A percentile compares a stretch with the other conserved stretches of the same genome.
Evolutionary conservation across 345 rosid genomes (phyloP).

Genomic region (Eucalyptus victrix): DNA sequence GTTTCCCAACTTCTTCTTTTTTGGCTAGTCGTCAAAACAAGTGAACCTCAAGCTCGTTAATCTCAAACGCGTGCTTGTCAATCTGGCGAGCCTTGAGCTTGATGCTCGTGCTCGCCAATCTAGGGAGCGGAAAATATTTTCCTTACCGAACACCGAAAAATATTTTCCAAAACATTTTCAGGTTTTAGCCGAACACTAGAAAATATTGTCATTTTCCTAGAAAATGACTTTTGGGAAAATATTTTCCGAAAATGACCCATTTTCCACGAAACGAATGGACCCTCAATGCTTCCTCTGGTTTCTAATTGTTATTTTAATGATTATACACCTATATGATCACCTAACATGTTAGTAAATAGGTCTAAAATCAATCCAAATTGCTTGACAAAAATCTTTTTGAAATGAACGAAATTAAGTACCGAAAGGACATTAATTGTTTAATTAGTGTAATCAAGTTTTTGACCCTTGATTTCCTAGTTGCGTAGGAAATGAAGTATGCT

Average conservation of each 20-base stretch:
- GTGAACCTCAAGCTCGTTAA: fast-evolving
- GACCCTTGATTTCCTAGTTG: fast-evolving
- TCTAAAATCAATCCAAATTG: too few relatives aligned
- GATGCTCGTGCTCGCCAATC: fast-evolving
- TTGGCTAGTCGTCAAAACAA: fast-evolving
- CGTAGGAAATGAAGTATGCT: too few relatives aligned
- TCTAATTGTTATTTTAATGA: too few relatives aligned
- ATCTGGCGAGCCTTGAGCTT: fast-evolving
- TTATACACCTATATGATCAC: fast-evolving
- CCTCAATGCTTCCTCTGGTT: fast-evolving
- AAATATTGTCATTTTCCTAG: too few relatives aligned
- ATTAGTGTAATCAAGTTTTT: too few relatives aligned
- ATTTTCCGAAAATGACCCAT: fast-evolving
- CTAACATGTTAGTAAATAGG: fast-evolving
- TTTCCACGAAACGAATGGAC: fast-evolving
- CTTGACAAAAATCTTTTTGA: too few relatives aligned
- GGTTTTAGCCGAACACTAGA: fast-evolving
- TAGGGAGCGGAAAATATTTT: fast-evolving
- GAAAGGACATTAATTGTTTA: fast-evolving
- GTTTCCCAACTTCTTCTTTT: too few relatives aligned
- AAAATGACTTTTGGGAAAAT: fast-evolving
- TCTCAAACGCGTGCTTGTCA: too few relatives aligned
- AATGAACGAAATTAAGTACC: fast-evolving
- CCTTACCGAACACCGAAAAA: fast-evolving
- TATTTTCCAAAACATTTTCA: too few relatives aligned